Evolutionary conservation across 2,329 filamentous ascomycete genomes (phyloP).

Genomic region (Colletotrichum limetticola): DNA sequence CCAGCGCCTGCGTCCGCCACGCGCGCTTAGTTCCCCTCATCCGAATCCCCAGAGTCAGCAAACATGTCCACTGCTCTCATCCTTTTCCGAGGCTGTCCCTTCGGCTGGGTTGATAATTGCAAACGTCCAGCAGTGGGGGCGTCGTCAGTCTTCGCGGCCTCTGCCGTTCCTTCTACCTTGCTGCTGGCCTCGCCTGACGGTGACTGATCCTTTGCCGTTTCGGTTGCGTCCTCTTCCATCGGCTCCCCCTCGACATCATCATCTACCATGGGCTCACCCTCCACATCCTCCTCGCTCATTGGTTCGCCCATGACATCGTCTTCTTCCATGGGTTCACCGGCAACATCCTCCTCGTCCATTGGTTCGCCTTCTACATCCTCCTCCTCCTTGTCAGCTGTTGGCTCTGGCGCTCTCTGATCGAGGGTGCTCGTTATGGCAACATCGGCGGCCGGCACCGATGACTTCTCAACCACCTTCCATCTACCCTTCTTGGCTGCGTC

Average conservation of each 20-base stretch:
- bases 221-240: conserved; percentile 54
- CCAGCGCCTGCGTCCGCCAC: conserved; percentile 4
- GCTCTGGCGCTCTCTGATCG: conserved; percentile 28
- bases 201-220: conserved; percentile 9
- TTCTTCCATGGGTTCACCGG: conserved; percentile 55
- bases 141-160: conserved; percentile 34
- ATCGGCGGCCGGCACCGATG: conserved; percentile 33
- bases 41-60: conserved; percentile 74
- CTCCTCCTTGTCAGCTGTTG: not conserved
- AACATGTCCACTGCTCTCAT: conserved; percentile 90
- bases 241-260: conserved; percentile 62
- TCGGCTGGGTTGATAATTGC: conserved; percentile 39
- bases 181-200: conserved; percentile 21
- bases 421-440: conserved; percentile 11
- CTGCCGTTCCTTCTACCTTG: conserved; percentile 22
- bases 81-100: conserved; percentile 62
- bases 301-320: conserved; percentile 53
- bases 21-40: conserved; percentile 41
- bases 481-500: conserved; percentile 51
- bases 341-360: conserved; percentile 58
- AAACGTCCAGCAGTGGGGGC: conserved; percentile 31
- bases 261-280: conserved; percentile 52
- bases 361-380: conserved; percentile 52
- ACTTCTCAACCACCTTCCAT: conserved; percentile 63
- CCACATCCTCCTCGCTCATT: conserved; percentile 53